Conservation (phyloP, 2,329 filamentous ascomycete genomes). For the Penicillium fuscoglaucum region DNA sequence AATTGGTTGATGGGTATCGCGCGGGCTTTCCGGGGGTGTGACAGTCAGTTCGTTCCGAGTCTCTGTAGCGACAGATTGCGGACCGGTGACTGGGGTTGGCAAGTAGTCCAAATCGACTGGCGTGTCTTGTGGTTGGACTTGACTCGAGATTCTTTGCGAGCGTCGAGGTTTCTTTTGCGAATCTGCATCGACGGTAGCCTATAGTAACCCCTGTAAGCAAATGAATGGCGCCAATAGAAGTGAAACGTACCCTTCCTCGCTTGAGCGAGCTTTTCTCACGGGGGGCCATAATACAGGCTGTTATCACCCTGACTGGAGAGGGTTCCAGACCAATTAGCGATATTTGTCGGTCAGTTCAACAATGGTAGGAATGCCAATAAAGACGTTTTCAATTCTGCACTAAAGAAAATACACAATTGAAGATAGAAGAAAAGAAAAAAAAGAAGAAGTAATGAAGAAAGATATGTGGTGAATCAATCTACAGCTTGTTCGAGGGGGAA, state of each 20-base stretch:
- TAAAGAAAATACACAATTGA: background rate
- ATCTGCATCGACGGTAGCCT: slow-evolving; percentile 68
- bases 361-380: background rate
- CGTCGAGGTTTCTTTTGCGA: slow-evolving; percentile 76
- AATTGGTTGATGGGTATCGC: slow-evolving; percentile 51
- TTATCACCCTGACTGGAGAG: slow-evolving; percentile 12
- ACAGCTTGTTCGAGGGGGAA: background rate
- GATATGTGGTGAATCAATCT: background rate
- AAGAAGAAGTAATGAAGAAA: background rate
- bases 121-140: slow-evolving; percentile 56
- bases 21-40: slow-evolving; percentile 65
- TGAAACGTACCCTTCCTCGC: slow-evolving; percentile 65
- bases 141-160: slow-evolving; percentile 68
- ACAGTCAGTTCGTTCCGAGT: slow-evolving; percentile 68
- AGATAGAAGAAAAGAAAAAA: background rate
- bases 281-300: slow-evolving; percentile 43
- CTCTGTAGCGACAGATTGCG: slow-evolving; percentile 63
- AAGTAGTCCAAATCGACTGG: slow-evolving; percentile 68
- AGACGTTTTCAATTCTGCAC: background rate
- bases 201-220: slow-evolving; percentile 30
- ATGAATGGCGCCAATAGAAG: slow-evolving; percentile 19
- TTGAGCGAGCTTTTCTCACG: slow-evolving; percentile 82
- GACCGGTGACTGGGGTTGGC: slow-evolving; percentile 76
- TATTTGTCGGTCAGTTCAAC: background rate
- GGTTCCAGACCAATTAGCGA: slow-evolving; percentile 20